A percentile compares a stretch with the other conserved stretches of the same genome.
These are phyloP conservation scores for Bryum argenteum DNA, from an alignment of 225 moss, liverwort and hornwort species.

Conservation along the genomic window DNA sequence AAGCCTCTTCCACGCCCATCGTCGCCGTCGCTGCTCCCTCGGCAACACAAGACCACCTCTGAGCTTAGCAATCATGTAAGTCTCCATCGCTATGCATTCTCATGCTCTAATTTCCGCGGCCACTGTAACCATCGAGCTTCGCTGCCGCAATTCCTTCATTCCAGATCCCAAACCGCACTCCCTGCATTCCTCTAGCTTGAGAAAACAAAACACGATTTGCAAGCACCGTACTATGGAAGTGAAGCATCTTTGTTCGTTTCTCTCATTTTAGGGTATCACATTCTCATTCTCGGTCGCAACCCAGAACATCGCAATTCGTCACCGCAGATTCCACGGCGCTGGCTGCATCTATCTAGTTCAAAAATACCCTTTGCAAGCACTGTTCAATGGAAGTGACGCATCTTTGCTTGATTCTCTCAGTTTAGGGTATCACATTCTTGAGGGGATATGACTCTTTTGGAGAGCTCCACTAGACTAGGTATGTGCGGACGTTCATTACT, in stretches of 20 bases:
- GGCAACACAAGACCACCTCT: not conserved
- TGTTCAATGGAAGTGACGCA: not conserved
- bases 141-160: not conserved
- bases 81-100: not conserved
- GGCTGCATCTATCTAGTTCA: not conserved
- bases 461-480: not conserved
- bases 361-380: not conserved
- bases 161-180: too few species aligned
- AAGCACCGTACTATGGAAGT: not conserved
- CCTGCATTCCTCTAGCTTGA: not conserved
- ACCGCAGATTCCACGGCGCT: not conserved
- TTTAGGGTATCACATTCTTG: too few species aligned
- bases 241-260: not conserved
- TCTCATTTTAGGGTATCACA: constrained; percentile 6
- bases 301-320: not conserved
- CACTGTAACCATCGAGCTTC: not conserved
- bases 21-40: too few species aligned
- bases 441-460: not conserved
- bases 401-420: not conserved
- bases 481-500: too few species aligned
- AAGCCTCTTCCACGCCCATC: too few species aligned
- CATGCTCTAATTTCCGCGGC: not conserved
- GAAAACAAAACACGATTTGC: not conserved
- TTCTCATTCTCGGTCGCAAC: too few species aligned
- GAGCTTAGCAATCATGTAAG: constrained; percentile 11